These are phyloP conservation scores for Fusarium staphyleae DNA, from an alignment of 2,329 filamentous ascomycete genomes.

Conservation along the genomic window DNA sequence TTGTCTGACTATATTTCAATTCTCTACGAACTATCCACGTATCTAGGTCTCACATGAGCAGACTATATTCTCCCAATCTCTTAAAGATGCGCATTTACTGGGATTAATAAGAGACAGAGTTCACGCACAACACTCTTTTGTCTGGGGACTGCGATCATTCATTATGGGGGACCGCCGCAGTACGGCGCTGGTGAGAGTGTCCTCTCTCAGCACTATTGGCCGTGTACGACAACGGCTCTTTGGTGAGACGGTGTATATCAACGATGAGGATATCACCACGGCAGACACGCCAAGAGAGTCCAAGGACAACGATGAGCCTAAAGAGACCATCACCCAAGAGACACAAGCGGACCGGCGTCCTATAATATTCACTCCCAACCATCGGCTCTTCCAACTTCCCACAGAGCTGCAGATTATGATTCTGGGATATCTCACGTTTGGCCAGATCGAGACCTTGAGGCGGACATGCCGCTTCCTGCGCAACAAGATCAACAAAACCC, in stretches of 20 bases:
- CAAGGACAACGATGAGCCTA: neutral
- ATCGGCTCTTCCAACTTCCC: constrained; percentile 47
- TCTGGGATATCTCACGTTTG: constrained; percentile 51
- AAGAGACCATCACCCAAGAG: neutral
- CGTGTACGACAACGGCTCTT: constrained; percentile 4
- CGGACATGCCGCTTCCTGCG: constrained; percentile 50
- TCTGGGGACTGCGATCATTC: neutral
- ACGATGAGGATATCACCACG: neutral
- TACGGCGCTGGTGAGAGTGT: neutral
- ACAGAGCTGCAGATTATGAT: constrained; percentile 53
- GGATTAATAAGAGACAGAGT: neutral
- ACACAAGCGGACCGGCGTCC: fast-evolving
- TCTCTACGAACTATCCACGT: neutral
- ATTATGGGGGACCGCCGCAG: neutral
- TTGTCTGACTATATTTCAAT: constrained; percentile 4
- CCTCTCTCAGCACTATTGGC: constrained; percentile 1
- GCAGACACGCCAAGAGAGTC: neutral
- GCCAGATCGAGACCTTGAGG: constrained; percentile 52
- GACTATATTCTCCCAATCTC: neutral
- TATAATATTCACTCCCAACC: neutral
- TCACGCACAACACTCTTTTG: neutral
- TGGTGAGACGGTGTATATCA: neutral
- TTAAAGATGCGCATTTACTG: neutral
- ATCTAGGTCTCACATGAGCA: neutral
- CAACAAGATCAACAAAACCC: constrained; percentile 44